Evolutionary conservation across 2,329 filamentous ascomycete species (phyloP).

Genomic region (Xylaria sp.): DNA sequence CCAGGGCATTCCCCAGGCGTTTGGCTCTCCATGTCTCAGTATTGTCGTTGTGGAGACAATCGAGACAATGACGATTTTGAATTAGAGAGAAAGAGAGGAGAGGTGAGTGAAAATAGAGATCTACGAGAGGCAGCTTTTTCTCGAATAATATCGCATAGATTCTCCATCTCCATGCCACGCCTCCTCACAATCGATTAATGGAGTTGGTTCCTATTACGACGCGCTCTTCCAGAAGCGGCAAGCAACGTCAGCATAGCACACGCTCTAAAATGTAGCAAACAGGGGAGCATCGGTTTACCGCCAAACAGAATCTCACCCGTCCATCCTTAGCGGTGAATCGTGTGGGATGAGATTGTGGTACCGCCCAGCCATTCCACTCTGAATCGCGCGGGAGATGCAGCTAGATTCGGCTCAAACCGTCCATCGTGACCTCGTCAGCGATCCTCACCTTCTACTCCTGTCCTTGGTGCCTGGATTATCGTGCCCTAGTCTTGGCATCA

Average conservation of each 20-base stretch:
- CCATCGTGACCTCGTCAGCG: conserved; percentile 30
- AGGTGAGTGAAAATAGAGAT: neutral
- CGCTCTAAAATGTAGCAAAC: neutral
- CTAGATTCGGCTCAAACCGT: conserved; percentile 12
- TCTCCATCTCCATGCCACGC: neutral
- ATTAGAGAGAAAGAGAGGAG: neutral
- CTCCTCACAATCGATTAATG: neutral
- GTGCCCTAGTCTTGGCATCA: neutral
- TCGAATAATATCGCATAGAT: neutral
- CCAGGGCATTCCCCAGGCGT: neutral
- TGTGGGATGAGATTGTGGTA: neutral
- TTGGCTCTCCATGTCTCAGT: neutral
- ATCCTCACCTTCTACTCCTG: conserved; percentile 36
- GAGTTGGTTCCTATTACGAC: neutral
- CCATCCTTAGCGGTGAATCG: conserved; percentile 25
- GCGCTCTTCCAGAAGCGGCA: conserved; percentile 20
- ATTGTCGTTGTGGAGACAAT: neutral
- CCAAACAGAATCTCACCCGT: conserved; percentile 9
- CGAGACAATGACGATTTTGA: neutral
- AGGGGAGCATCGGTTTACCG: conserved; percentile 10
- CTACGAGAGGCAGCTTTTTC: neutral
- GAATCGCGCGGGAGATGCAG: neutral
- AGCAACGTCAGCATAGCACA: conserved; percentile 11
- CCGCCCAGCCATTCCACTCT: conserved; percentile 13
- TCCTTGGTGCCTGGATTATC: conserved; percentile 19